Evolutionary conservation across 108 stramenopile genomes (phyloP).

Genomic region (Skeletonema grethae): DNA sequence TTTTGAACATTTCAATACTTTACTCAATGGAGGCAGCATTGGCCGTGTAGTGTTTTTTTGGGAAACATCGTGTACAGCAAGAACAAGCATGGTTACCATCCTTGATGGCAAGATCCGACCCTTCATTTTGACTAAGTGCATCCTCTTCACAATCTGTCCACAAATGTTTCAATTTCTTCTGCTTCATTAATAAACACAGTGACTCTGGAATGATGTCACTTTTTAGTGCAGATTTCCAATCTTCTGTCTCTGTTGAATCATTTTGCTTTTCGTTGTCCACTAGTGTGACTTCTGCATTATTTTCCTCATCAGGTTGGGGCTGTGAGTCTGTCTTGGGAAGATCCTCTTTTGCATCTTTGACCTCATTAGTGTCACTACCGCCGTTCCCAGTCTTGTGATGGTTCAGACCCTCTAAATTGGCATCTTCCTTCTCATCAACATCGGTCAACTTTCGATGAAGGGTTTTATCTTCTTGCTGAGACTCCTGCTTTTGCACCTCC

Average conservation of each 20-base stretch:
- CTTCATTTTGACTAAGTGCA: not conserved
- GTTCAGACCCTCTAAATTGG: too few species aligned
- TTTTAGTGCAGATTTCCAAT: not conserved
- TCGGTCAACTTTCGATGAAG: not conserved
- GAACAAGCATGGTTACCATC: slow-evolving; percentile 30
- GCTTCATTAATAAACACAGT: slow-evolving; percentile 14
- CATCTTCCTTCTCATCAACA: not conserved
- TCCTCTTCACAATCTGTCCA: slow-evolving; percentile 46
- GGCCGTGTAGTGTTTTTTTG: not conserved
- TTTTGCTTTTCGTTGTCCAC: not conserved
- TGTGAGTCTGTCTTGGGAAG: not conserved
- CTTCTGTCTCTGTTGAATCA: not conserved
- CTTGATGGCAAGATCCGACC: slow-evolving; percentile 4
- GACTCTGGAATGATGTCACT: slow-evolving; percentile 18
- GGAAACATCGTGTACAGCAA: slow-evolving; percentile 47
- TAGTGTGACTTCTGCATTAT: not conserved
- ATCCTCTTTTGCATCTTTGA: not conserved
- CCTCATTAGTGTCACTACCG: too few species aligned
- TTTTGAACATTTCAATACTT: not conserved
- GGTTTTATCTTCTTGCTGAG: not conserved
- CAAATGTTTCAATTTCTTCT: slow-evolving; percentile 29
- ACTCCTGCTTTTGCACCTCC: not conserved
- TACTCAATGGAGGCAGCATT: not conserved
- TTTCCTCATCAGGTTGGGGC: not conserved
- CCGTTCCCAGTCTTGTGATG: too few species aligned